phyloP scores from a whole-genome alignment of 176 grass and related monocot species.

The Oryza rufipogon region DNA sequence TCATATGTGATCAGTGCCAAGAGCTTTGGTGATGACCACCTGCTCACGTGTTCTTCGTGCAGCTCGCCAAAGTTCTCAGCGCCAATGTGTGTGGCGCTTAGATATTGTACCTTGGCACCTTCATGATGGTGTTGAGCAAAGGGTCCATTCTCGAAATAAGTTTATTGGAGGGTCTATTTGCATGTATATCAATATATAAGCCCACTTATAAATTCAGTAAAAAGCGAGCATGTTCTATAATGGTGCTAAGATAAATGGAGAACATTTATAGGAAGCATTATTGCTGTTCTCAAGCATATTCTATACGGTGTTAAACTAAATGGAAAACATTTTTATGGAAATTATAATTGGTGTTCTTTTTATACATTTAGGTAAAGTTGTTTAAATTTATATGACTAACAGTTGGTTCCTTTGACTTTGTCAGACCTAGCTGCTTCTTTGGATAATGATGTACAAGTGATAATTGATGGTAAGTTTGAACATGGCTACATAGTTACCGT shows the following conservation, averaged over 20 bases:
- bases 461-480: conserved; percentile 93
- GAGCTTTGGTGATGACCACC: neutral
- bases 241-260: conserved; percentile 10
- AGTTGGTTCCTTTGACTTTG: conserved; percentile 38
- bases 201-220: neutral
- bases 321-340: conserved; percentile 13
- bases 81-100: neutral
- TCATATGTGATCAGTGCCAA: neutral
- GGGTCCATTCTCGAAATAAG: neutral
- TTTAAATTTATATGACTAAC: conserved; percentile 31
- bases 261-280: conserved; percentile 11
- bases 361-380: neutral
- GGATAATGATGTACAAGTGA: conserved; percentile 60
- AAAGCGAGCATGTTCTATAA: conserved; percentile 6
- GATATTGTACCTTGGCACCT: neutral
- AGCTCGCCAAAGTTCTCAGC: neutral
- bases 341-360: conserved; percentile 28
- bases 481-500: conserved; percentile 90
- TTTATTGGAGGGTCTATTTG: neutral
- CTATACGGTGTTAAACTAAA: neutral
- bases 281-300: neutral
- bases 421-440: conserved; percentile 46
- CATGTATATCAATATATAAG: neutral
- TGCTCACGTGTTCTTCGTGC: neutral
- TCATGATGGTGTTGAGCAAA: neutral